Base-by-base conservation (phyloP, 306 rosid species). In the Albizia julibrissin region DNA sequence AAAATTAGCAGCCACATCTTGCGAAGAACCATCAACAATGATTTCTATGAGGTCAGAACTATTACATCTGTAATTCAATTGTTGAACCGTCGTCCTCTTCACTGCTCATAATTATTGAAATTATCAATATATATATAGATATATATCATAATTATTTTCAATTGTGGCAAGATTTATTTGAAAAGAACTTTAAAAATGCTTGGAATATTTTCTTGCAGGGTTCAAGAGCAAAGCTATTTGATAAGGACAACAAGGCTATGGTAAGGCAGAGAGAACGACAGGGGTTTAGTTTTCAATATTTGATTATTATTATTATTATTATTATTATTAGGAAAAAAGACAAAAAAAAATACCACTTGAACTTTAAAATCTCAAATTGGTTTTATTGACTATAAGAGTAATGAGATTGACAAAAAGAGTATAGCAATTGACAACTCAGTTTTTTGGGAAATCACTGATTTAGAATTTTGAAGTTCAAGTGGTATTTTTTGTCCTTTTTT, bases 161-260 rank as follows among this genome's bases (percentile, higher is more conserved):
- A 10, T 24, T 61, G 4, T 11, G 67, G 34, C 67, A 26, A 24
- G 34, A 8, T 24, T 61, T 12, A 24, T 61, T 62, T 62, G 19
- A 14, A 6, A 13, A 62, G 12, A 14, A 3, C 69, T 13, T 26
- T 13, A 26, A 12, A n/a, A 13, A 62, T 12, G 21, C 69, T 62
- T 14, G 15, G 29, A 19, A 3, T 49, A 56, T 4, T 29, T 15
- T 29, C 69, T 64, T 27, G 78, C 22, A 52, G 84, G 84, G 84
- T 39, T 24, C 79, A 49, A 75, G 81, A 49, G 84, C 79, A 80
- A 80, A 75, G 78, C 10, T 84, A 0, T 44, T 80, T 46, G 79
- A 84, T 1, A 84, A 84, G 64, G 81, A 84, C 77, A 75, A 75
- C 75, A 75, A 84, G 18, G 81, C 81, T 15, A 79, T 67, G 81